Base-by-base conservation (phyloP, 2,329 filamentous ascomycete species). In the Knufia petricola region DNA sequence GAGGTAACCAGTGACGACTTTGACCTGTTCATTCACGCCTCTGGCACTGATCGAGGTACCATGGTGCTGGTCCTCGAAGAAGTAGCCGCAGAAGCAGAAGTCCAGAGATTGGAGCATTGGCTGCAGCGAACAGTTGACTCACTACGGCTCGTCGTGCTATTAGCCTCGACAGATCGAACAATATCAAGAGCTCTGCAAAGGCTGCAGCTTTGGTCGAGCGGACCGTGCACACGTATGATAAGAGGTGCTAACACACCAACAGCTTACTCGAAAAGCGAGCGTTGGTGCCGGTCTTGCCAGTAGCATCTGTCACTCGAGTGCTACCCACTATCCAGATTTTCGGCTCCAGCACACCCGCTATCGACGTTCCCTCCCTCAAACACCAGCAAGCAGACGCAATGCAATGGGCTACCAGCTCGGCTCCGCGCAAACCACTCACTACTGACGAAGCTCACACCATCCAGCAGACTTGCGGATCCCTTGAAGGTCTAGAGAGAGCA, bases 361-460 rank as follows among this genome's bases (percentile, higher is more conserved):
- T 17, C 32, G 15, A n/a, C 15, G 32, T 13, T n/a, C 32, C 26
- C 13, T 36, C 6, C 9, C 15, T n/a, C 13, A 4, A 4, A n/a
- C 7, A 8, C 6, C 9, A 36, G 32, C 15, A 19, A 15, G 8
- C 21, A 31, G 12, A 10, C 9, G 13, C 15, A 7, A 31, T 15
- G 19, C 13, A 32, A 12, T 47, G 21, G 19, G 32, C 20, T 17
- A 39, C 13, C 9, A 47, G 12, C 19, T 28, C 24, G 28, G 54
- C 52, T 6, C 53, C 55, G 1, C 32, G 46, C 7, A 52, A 55
- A n/a, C 50, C 49, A 1, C 52, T 64, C 26, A 56, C 57, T 1
- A 54, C 60, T 36, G 59, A 64, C 9, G 57, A 64, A 13, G 56
- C 51, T 1, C 61, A 63, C 48, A 54, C 63, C 19, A 52, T 68